Base-by-base conservation (phyloP, 1,284 basidiomycete genomes). In the Termitomyces sp. region DNA sequence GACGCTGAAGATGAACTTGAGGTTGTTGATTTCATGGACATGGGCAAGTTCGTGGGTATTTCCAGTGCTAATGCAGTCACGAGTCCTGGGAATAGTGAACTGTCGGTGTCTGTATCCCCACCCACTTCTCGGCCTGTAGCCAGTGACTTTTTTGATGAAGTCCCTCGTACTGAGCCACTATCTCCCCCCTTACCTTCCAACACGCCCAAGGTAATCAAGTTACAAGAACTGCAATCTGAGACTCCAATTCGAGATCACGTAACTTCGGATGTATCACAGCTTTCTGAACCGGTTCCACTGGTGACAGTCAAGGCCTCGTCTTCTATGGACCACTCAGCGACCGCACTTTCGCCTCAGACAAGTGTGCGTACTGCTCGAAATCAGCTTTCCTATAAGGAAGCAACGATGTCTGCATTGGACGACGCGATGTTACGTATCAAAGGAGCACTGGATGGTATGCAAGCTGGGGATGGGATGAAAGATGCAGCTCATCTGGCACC, bases 361-460 rank as follows among this genome's bases (percentile, higher is more conserved):
- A 49, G 34, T 26, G 45, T 44, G 33, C 53, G 59, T 19, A 67
- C 66, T 16, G 64, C 67, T 11, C 68, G 72, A 41, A 61, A 46
- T 31, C 71, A 71, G 53, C 57, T 62, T 9, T 68, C 69, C 37
- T 80, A 80, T 66, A 83, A 82, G 62, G 88, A 86, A 60, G 81
- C 80, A 39, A 75, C 83, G 14, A 85, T 91, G 77, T 83, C 87
- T 4, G 78, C 88, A 13, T 72, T 95, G 60, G 87, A 93, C 62
- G 87, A 92, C 63, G 83, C 85, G 49, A 88, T 97, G 79, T 91
- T 88, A 5, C 81, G 92, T 28, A 92, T 97, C 62, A 93, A 89
- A 64, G 91, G 89, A 19, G 93, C 86, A 3, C 71, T 96, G 63
- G 79, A 83, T 64, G 79, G 78, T 35, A 88, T 90, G 79, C 83